phyloP scores from a whole-genome alignment of 768 basidiomycete species.

The Tylopilus sp. region DNA sequence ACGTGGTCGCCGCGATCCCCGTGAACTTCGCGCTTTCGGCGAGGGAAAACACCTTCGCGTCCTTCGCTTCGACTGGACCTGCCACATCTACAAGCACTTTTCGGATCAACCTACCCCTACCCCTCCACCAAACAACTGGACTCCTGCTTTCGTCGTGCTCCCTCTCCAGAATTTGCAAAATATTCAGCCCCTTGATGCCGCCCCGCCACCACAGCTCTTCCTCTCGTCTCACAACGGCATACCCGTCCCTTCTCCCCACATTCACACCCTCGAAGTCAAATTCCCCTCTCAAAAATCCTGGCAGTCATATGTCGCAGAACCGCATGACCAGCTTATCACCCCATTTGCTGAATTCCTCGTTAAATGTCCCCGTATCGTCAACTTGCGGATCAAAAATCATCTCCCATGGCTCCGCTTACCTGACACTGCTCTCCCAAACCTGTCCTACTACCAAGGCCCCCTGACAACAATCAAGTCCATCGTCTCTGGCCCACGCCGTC shows the following conservation, averaged over 20 bases:
- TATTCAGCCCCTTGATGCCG: constrained; percentile 1
- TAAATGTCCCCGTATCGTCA: constrained; percentile 21
- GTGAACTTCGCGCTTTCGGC: constrained; percentile 32
- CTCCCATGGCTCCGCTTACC: constrained; percentile 25
- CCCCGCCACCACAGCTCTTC: not conserved
- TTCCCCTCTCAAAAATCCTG: constrained; percentile 30
- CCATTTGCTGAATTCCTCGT: constrained; percentile 25
- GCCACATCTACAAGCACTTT: constrained; percentile 35
- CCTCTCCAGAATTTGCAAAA: constrained; percentile 7
- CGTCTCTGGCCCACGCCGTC: constrained; percentile 16
- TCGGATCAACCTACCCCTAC: constrained; percentile 1
- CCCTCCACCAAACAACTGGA: constrained; percentile 9
- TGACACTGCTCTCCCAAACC: constrained; percentile 16
- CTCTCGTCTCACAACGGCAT: constrained; percentile 10
- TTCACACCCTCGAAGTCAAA: constrained; percentile 29
- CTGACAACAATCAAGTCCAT: constrained; percentile 27
- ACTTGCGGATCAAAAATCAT: constrained; percentile 26
- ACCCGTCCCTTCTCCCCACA: constrained; percentile 20
- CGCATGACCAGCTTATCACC: constrained; percentile 26
- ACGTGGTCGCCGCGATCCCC: constrained; percentile 26
- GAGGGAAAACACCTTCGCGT: constrained; percentile 35
- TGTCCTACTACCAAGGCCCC: constrained; percentile 23
- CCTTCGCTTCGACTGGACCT: constrained; percentile 44
- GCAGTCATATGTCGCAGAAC: constrained; percentile 26
- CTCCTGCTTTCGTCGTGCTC: constrained; percentile 10